Evolutionary conservation across 2,329 filamentous ascomycete genomes (phyloP).

Genomic region (Zymoseptoria tritici): DNA sequence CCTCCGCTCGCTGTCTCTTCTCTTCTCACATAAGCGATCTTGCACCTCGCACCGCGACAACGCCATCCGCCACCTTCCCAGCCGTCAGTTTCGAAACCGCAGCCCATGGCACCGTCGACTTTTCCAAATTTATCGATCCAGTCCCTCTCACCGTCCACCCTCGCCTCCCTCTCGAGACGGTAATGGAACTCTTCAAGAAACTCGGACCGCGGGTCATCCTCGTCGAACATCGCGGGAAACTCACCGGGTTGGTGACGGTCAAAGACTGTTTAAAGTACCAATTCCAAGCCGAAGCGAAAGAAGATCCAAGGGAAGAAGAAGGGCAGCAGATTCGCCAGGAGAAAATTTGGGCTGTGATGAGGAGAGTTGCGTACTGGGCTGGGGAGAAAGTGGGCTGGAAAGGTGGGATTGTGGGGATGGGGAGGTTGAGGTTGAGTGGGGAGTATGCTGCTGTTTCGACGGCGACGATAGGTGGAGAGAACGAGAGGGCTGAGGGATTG

Average conservation of each 20-base stretch:
- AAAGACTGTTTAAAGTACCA: constrained; percentile 98
- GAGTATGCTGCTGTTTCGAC: constrained; percentile 4
- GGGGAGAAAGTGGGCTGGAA: constrained; percentile 13
- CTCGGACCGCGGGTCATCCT: constrained; percentile 91
- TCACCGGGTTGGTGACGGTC: constrained; percentile 82
- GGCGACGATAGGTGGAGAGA: not conserved
- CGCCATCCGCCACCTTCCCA: constrained; percentile 28
- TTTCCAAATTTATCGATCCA: constrained; percentile 79
- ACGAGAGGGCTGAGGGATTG: constrained; percentile 4
- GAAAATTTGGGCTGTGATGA: constrained; percentile 49
- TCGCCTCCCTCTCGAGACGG: constrained; percentile 83
- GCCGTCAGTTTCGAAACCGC: constrained; percentile 50
- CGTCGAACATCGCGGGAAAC: constrained; percentile 77
- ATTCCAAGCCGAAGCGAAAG: constrained; percentile 86
- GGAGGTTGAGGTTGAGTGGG: constrained; percentile 3
- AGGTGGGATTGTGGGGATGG: constrained; percentile 18
- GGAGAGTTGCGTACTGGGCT: constrained; percentile 24
- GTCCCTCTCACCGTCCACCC: constrained; percentile 90
- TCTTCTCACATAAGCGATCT: constrained; percentile 32
- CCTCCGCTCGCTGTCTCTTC: constrained; percentile 68
- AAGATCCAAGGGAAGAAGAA: constrained; percentile 59
- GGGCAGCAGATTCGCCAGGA: constrained; percentile 53
- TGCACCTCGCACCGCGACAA: constrained; percentile 19
- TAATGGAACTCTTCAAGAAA: constrained; percentile 98
- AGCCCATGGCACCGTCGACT: constrained; percentile 53